Base-by-base conservation (phyloP, 78 protist species). In the Polysphondylium violaceum region DNA sequence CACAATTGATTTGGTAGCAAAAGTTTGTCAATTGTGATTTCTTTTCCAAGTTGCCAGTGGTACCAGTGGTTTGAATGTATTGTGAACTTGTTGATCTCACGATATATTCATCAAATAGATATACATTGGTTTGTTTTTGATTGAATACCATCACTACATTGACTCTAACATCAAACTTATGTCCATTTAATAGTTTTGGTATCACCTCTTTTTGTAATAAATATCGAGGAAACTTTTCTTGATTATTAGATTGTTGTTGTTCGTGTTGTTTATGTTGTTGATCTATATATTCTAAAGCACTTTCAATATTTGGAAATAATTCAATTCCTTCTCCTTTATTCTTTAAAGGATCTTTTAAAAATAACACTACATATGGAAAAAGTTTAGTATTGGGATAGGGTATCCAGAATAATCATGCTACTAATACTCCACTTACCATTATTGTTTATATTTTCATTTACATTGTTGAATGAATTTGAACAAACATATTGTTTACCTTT, bases 111-210 rank as follows among this genome's bases (percentile, higher is more conserved):
- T 83, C 69, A 31, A 69, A 83, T 19, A 83, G 7, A 33, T 69
- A 83, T 5, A 67, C 7, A 3, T 38, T 55, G 3, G 65, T 69
- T 1, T n/a, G 5, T 5, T 55, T 29, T 7, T 53, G 38, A 33
- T 51, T 55, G 41, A 83, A 83, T 16, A 44, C 31, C 0, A 58
- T 2, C 27, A 58, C 53, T 16, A 83, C 33, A 17, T 35, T 51
- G 12, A 83, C 14, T 40, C 90, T 51, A 41, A 83, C 50, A 58
- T 83, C 90, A 58, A 83, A 83, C 38, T 83, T 83, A 9, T n/a
- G 25, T 9, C 44, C 47, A 38, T 74, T 14, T 3, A 83, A 27
- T 21, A 83, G 40, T 1, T 27, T 29, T 19, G 90, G 90, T 4
- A 40, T 47, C 31, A 83, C 58, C 36, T 83, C 90, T 53, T 74